These are phyloP conservation scores for Martiniozyma asiatica DNA, from an alignment of 1,139 yeast species.

Conservation along the genomic window DNA sequence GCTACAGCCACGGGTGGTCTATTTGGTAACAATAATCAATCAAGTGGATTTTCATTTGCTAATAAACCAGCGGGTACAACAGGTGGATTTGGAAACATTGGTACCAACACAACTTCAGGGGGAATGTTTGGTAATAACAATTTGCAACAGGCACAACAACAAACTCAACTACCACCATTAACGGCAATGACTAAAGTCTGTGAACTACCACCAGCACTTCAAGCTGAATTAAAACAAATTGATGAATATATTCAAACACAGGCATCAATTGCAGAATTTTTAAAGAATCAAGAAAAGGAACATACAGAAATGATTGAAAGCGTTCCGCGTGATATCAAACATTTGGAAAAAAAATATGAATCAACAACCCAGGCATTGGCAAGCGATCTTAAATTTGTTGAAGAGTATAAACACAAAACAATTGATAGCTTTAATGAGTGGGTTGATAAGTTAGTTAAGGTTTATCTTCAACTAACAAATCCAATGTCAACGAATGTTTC, in stretches of 20 bases:
- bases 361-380: conserved; percentile 62
- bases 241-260: conserved; percentile 80
- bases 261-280: conserved; percentile 68
- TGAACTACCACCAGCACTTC: conserved; percentile 66
- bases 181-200: conserved; percentile 82
- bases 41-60: conserved; percentile 10
- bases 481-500: conserved; percentile 17
- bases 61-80: conserved; percentile 9
- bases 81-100: conserved; percentile 27
- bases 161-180: conserved; percentile 34
- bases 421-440: conserved; percentile 24
- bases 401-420: conserved; percentile 26
- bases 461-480: conserved; percentile 23
- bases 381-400: conserved; percentile 47
- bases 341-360: conserved; percentile 48
- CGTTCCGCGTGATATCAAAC: conserved; percentile 76
- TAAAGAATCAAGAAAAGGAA: conserved; percentile 49
- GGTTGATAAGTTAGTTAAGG: conserved; percentile 25
- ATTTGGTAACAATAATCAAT: conserved; percentile 22
- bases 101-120: conserved; percentile 15
- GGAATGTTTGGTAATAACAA: conserved; percentile 26
- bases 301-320: conserved; percentile 66
- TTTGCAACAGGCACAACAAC: conserved; percentile 18
- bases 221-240: conserved; percentile 68
- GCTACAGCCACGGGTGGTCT: conserved; percentile 21